These are phyloP conservation scores for Ilyonectria destructans DNA, from an alignment of 2,329 filamentous ascomycete genomes.

Conservation along the genomic window DNA sequence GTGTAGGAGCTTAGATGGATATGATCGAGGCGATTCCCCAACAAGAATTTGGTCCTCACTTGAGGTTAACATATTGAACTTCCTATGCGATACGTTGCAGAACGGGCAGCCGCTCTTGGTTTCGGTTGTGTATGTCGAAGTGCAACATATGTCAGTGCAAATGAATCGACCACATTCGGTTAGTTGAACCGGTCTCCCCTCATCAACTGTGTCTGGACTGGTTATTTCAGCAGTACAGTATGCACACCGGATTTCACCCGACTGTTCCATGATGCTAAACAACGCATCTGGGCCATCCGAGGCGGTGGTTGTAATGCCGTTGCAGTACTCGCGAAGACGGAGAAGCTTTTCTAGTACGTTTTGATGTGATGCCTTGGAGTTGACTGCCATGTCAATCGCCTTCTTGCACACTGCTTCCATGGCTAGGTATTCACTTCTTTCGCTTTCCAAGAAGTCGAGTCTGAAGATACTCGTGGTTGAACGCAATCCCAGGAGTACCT, in stretches of 20 bases:
- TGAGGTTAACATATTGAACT: neutral
- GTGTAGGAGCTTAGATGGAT: neutral
- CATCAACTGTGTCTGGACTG: neutral
- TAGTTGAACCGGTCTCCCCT: neutral
- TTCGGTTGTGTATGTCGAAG: neutral
- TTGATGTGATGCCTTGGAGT: neutral
- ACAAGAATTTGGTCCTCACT: neutral
- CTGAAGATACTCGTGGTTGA: neutral
- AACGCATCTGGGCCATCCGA: neutral
- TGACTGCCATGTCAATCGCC: neutral
- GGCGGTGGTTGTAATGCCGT: neutral
- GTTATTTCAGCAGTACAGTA: neutral
- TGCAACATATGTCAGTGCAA: neutral
- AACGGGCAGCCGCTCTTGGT: neutral
- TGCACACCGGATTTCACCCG: neutral
- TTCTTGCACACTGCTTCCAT: neutral
- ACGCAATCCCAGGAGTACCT: neutral
- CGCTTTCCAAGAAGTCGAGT: neutral
- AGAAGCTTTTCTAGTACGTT: neutral
- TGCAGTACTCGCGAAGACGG: constrained; percentile 1
- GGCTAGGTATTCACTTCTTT: neutral
- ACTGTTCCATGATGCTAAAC: neutral
- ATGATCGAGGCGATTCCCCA: neutral
- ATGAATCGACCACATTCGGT: neutral
- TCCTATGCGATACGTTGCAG: neutral